These are phyloP conservation scores for Seminavis robusta DNA, from an alignment of 108 stramenopile genomes.

Conservation along the genomic window DNA sequence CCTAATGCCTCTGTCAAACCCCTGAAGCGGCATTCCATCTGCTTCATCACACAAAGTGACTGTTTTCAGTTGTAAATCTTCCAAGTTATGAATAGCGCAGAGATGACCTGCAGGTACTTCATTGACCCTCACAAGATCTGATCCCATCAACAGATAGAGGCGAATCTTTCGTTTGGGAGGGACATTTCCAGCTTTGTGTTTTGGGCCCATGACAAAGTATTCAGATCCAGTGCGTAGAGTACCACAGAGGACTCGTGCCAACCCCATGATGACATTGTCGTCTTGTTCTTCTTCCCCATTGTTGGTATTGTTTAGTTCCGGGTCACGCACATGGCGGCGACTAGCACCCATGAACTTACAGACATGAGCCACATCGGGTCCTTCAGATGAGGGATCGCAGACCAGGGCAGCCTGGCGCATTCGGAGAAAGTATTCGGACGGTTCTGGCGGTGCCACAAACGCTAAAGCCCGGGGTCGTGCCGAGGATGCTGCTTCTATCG, in stretches of 20 bases:
- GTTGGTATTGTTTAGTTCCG: conserved; percentile 27
- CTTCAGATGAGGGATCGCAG: conserved; percentile 45
- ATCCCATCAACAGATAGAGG: conserved; percentile 84
- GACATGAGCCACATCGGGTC: conserved; percentile 70
- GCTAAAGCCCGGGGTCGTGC: conserved; percentile 62
- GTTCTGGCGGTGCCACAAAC: conserved; percentile 29
- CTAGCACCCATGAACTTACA: conserved; percentile 74
- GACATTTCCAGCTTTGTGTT: conserved; percentile 29
- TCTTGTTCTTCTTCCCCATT: conserved; percentile 13
- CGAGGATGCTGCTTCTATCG: conserved; percentile 41
- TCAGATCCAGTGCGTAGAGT: conserved; percentile 52
- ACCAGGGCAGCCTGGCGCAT: conserved; percentile 53
- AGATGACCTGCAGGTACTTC: conserved; percentile 86
- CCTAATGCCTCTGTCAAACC: conserved; percentile 67
- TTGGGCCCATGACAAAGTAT: conserved; percentile 73
- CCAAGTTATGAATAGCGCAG: conserved; percentile 82
- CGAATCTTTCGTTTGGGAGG: conserved; percentile 45
- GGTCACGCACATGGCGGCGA: conserved; percentile 60
- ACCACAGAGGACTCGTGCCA: conserved; percentile 77
- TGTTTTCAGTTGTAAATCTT: conserved; percentile 78
- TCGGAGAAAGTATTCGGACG: too few species aligned
- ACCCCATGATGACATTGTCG: conserved; percentile 62
- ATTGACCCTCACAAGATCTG: conserved; percentile 72
- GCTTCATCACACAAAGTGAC: conserved; percentile 60
- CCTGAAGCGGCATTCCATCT: conserved; percentile 68